Percentiles rank a stretch among this genome's conserved stretches.
These are phyloP conservation scores for Ceratobasidium sp. DNA, from an alignment of 1,284 basidiomycete genomes.

Conservation along the genomic window DNA sequence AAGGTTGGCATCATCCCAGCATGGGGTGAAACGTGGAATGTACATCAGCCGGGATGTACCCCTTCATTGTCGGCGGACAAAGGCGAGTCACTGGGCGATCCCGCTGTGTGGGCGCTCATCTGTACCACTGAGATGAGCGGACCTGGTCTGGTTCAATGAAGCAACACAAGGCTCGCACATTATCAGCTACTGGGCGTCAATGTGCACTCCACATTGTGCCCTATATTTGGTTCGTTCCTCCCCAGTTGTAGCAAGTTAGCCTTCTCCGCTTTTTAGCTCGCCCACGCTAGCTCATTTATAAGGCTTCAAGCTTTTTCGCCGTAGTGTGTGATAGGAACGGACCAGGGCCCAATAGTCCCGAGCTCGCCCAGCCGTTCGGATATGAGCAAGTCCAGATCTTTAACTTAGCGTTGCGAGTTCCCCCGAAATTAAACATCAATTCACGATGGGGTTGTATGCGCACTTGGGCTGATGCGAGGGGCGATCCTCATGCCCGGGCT, in stretches of 20 bases:
- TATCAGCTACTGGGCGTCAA: no score
- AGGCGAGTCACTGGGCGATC: neutral
- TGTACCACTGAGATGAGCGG: no score
- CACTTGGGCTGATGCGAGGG: constrained; percentile 67
- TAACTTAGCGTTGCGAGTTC: no score
- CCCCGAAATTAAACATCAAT: no score
- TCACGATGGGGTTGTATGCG: constrained; percentile 42
- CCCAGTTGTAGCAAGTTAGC: constrained; percentile 17
- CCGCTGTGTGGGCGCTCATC: no score
- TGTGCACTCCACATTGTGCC: no score
- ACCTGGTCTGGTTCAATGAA: no score
- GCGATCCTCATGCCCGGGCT: no score
- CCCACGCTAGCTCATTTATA: constrained; percentile 44
- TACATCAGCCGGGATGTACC: neutral
- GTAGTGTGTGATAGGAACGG: constrained; percentile 55
- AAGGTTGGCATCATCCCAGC: neutral
- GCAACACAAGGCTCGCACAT: no score
- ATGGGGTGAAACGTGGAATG: neutral
- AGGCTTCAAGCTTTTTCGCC: constrained; percentile 54
- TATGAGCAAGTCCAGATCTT: constrained; percentile 42
- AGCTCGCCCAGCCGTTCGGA: constrained; percentile 51
- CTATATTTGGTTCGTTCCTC: constrained; percentile 17
- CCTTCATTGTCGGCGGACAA: neutral
- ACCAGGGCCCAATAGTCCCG: constrained; percentile 48
- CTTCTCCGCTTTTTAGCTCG: constrained; percentile 22